phyloP scores from a whole-genome alignment of 192 early-diverging fungal species.

The Chytriomyces sp. region DNA sequence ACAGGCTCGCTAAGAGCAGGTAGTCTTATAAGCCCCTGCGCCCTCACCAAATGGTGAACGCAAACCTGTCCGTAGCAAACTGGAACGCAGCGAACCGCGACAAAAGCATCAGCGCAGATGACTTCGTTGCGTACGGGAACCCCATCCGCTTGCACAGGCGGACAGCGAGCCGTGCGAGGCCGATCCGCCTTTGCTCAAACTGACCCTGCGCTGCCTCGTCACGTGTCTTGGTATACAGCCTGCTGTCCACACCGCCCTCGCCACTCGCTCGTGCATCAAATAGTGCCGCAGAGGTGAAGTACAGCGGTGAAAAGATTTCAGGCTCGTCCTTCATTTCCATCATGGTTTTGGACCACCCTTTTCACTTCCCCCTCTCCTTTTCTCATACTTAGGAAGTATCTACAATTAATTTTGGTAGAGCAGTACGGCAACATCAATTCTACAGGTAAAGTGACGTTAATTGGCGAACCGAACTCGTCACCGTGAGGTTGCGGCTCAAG shows the following conservation, averaged over 20 bases:
- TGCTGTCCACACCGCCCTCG: background rate
- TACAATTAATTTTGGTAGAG: too few relatives aligned
- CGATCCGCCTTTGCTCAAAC: too few relatives aligned
- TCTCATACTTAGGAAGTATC: background rate
- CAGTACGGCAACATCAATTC: too few relatives aligned
- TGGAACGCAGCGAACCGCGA: background rate
- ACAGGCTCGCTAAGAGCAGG: background rate
- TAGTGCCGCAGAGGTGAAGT: background rate
- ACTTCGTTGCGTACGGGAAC: slow-evolving; percentile 4
- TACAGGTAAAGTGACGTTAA: too few relatives aligned
- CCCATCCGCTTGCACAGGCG: slow-evolving; percentile 3
- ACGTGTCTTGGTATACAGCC: background rate
- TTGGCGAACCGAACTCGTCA: too few relatives aligned
- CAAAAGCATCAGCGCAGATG: slow-evolving; percentile 4
- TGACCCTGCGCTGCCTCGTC: background rate
- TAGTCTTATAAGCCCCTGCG: background rate
- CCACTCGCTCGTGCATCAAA: too few relatives aligned
- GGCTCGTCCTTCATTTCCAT: background rate
- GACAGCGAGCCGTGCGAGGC: background rate
- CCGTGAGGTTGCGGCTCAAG: too few relatives aligned
- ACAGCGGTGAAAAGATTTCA: background rate
- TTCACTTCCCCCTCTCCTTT: background rate
- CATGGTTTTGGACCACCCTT: too few relatives aligned
- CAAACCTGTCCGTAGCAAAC: background rate
- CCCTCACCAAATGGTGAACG: background rate